A percentile compares a stretch with the other conserved stretches of the same genome.
Conservation (phyloP, 768 basidiomycete species). For the Daedaleopsis nitida region DNA sequence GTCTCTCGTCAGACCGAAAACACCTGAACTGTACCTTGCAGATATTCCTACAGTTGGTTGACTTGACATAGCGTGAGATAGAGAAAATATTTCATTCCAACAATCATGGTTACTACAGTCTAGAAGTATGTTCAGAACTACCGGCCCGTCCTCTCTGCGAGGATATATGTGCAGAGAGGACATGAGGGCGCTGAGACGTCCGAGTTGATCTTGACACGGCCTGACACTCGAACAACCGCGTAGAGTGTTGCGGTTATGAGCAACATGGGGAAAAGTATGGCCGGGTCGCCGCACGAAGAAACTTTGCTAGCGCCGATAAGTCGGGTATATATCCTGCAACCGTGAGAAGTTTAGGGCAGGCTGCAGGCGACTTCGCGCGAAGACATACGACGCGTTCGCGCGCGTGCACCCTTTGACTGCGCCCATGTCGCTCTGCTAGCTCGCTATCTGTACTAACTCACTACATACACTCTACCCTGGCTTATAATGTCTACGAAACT, state of each 20-base stretch:
- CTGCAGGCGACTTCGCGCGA: not conserved
- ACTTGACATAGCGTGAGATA: not conserved
- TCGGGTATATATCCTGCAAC: not conserved
- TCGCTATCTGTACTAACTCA: not conserved
- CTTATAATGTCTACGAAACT: slow-evolving; percentile 4
- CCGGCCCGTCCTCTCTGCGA: slow-evolving; percentile 75
- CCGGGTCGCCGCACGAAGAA: slow-evolving; percentile 82
- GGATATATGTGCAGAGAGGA: slow-evolving; percentile 45
- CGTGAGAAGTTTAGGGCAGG: slow-evolving; percentile 18
- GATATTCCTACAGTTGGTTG: too few relatives aligned
- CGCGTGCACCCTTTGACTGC: not conserved
- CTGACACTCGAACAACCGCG: slow-evolving; percentile 89
- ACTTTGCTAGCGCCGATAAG: not conserved
- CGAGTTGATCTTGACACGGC: slow-evolving; percentile 73
- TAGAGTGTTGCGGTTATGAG: slow-evolving; percentile 67
- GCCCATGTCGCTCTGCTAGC: not conserved
- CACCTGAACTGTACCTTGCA: too few relatives aligned
- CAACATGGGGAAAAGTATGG: slow-evolving; percentile 84
- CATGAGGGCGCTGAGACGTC: slow-evolving; percentile 81
- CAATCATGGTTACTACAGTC: not conserved
- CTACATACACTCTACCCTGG: not conserved
- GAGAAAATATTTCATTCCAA: not conserved
- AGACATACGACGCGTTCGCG: not conserved
- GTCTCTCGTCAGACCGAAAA: too few relatives aligned
- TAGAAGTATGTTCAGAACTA: slow-evolving; percentile 49